Base-by-base conservation (phyloP, 2,329 filamentous ascomycete genomes). In the Curvularia spicifera region DNA sequence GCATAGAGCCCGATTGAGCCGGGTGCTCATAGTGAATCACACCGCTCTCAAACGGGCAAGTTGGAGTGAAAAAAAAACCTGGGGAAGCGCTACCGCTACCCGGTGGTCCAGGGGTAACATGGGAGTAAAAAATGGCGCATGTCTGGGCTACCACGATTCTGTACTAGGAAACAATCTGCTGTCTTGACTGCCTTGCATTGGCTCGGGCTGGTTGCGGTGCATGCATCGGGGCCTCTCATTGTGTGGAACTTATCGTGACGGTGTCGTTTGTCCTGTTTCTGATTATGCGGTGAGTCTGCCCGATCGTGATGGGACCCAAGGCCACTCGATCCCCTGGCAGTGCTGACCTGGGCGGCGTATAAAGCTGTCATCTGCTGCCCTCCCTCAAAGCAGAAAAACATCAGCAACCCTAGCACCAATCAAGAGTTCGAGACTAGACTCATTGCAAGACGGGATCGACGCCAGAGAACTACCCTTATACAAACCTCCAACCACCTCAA, bases 191-290 rank as follows among this genome's bases (percentile, higher is more conserved):
- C 61, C 63, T 65, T 64, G 56, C 62, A 63, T 64, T 63, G 54
- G 51, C 66, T 65, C 68, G 66, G 56, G 54, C 43, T 63, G 65
- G 74, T 75, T 67, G 71, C 63, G 70, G 74, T 74, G 68, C 63
- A 71, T 66, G 67, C 67, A 67, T 70, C 68, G 61, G 63, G 60
- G 57, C 59, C 63, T 64, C 59, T 63, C 61, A 66, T 62, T 67
- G 61, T 66, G 61, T 66, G 62, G 66, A 65, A 53, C 66, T 53
- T 69, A 65, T 69, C 66, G 64, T 65, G 65, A 63, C 61, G 49
- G 63, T 60, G 61, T 66, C 57, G 67, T 70, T 70, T 61, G 69
- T 64, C 63, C 56, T 68, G 67, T 68, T 65, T 64, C 65, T 60
- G 57, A 60, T 68, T 61, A 65, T 71, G 72, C 71, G 73, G 72